Percentiles rank a stretch among this genome's conserved stretches.
Conservation (phyloP, 345 rosid genomes). For the Raphanus raphanistrum region DNA sequence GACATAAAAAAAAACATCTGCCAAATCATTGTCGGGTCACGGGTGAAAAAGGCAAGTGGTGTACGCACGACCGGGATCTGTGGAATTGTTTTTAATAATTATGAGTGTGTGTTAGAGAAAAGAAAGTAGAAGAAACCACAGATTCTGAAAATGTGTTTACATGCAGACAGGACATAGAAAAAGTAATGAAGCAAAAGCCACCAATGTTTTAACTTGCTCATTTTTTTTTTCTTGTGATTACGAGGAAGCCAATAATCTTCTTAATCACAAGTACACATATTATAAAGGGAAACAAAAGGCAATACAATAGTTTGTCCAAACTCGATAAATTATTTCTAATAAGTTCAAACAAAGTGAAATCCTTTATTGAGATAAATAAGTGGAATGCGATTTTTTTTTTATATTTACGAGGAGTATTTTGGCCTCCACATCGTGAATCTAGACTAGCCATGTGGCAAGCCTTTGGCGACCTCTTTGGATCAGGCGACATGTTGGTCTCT, state of each 20-base stretch:
- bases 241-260: conserved; percentile 12
- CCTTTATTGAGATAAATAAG: neutral
- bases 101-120: neutral
- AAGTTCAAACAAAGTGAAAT: neutral
- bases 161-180: neutral
- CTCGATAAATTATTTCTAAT: neutral
- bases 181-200: conserved; percentile 22
- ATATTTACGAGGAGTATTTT: too few species aligned
- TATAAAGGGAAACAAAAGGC: neutral
- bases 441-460: too few species aligned
- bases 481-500: too few species aligned
- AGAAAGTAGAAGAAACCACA: conserved; percentile 18
- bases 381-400: neutral
- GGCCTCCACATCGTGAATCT: too few species aligned
- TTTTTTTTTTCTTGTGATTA: neutral
- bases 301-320: neutral
- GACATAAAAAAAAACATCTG: conserved; percentile 38
- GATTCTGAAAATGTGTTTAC: conserved; percentile 25
- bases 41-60: conserved; percentile 41
- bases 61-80: conserved; percentile 26
- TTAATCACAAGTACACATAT: conserved; percentile 5
- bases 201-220: conserved; percentile 20
- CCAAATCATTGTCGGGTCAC: conserved; percentile 40
- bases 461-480: too few species aligned
- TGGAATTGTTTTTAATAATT: neutral